phyloP scores from a whole-genome alignment of 139 green algal genomes.

The Chlorella vulgaris region DNA sequence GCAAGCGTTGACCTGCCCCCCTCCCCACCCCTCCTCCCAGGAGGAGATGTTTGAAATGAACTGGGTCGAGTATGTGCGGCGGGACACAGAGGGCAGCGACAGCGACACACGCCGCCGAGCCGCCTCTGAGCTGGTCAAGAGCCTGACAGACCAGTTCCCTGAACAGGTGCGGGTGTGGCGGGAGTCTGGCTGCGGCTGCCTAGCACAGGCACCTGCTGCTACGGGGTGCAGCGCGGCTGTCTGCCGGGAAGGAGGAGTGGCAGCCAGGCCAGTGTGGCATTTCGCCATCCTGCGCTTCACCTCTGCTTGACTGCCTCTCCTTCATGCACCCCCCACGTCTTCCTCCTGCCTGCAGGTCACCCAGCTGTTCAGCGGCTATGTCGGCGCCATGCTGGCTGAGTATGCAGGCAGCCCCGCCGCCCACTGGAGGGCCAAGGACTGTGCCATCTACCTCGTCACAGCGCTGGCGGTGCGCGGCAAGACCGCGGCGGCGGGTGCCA shows the following conservation, averaged over 20 bases:
- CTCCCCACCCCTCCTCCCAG: too few species aligned
- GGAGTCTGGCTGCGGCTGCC: too few species aligned
- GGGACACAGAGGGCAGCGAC: slow-evolving; percentile 96
- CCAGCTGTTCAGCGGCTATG: slow-evolving; percentile 85
- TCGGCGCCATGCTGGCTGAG: slow-evolving; percentile 74
- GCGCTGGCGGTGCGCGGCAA: slow-evolving; percentile 88
- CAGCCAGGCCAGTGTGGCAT: too few species aligned
- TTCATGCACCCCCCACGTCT: neutral
- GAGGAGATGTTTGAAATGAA: slow-evolving; percentile 97
- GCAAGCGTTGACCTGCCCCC: too few species aligned
- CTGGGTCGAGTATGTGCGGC: slow-evolving; percentile 92
- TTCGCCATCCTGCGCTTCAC: too few species aligned
- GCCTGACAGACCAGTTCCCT: slow-evolving; percentile 82
- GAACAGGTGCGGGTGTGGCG: slow-evolving; percentile 63
- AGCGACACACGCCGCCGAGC: slow-evolving; percentile 90
- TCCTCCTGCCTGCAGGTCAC: slow-evolving; percentile 60
- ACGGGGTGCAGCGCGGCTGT: too few species aligned
- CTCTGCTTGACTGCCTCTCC: neutral
- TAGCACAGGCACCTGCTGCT: too few species aligned
- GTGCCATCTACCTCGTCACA: slow-evolving; percentile 93
- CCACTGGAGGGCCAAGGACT: slow-evolving; percentile 94
- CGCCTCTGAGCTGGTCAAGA: slow-evolving; percentile 91
- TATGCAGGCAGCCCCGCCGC: slow-evolving; percentile 61
- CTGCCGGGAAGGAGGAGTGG: too few species aligned
- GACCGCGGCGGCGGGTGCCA: slow-evolving; percentile 86